These are phyloP conservation scores for Microthlaspi erraticum DNA, from an alignment of 345 rosid species.

Conservation along the genomic window DNA sequence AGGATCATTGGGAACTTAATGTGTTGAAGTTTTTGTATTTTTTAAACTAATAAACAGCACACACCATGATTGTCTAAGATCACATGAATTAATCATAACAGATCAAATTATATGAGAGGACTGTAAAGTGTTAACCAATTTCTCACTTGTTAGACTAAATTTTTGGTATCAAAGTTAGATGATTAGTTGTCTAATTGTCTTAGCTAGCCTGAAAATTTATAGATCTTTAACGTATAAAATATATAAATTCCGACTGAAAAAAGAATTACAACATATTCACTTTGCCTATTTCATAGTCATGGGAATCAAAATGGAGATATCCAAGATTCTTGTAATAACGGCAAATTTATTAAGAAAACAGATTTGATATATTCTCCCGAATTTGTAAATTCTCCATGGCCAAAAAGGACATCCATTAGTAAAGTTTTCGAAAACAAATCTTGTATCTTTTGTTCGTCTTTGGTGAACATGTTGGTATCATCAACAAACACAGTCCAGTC, in stretches of 20 bases:
- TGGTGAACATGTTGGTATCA: neutral
- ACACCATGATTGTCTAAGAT: neutral
- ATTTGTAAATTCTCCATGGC: neutral
- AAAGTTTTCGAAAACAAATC: neutral
- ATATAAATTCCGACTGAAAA: neutral
- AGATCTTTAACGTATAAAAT: neutral
- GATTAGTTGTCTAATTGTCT: neutral
- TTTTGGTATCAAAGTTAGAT: neutral
- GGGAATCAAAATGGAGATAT: neutral
- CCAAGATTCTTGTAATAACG: neutral
- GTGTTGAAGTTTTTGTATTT: neutral
- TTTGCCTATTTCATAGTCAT: neutral
- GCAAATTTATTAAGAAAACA: neutral
- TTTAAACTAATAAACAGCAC: neutral
- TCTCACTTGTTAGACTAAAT: neutral
- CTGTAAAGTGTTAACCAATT: neutral
- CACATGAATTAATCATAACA: neutral
- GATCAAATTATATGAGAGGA: neutral
- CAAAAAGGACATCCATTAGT: too few species aligned
- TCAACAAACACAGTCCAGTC: neutral
- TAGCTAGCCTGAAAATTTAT: neutral
- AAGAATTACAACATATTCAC: neutral
- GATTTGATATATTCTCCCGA: constrained; percentile 1
- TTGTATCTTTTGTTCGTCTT: neutral
- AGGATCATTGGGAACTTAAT: neutral